phyloP scores from a whole-genome alignment of 495 filamentous ascomycete species.

The Polyplosphaeria fusca region DNA sequence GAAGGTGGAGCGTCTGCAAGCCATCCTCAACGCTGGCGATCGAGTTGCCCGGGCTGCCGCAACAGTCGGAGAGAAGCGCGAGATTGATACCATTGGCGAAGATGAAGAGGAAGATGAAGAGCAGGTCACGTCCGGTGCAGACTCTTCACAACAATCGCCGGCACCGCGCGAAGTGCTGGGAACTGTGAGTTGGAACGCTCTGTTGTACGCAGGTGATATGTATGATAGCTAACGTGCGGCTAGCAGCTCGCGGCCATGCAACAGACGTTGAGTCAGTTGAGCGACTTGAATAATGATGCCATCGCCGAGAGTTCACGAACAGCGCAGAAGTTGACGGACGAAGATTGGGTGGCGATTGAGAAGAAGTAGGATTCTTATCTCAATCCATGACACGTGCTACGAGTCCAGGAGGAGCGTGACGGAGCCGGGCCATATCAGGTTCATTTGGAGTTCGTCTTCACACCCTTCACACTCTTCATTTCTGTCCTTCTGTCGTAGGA shows the following conservation, averaged over 20 bases:
- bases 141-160: neutral
- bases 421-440: too few species aligned
- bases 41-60: slow-evolving; percentile 30
- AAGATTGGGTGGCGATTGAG: slow-evolving; percentile 22
- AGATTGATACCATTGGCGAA: slow-evolving; percentile 20
- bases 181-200: slow-evolving; percentile 20
- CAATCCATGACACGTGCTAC: too few species aligned
- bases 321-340: slow-evolving; percentile 17
- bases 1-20: slow-evolving; percentile 25
- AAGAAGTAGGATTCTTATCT: too few species aligned
- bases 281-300: slow-evolving; percentile 32
- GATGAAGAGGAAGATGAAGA: slow-evolving; percentile 31
- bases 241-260: slow-evolving; percentile 35
- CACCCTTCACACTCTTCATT: too few species aligned
- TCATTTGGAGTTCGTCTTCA: too few species aligned
- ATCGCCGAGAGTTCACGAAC: slow-evolving; percentile 32
- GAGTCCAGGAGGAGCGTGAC: neutral
- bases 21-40: slow-evolving; percentile 30
- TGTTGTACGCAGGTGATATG: neutral
- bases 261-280: slow-evolving; percentile 26
- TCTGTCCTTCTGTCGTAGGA: too few species aligned
- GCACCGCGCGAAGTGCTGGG: slow-evolving; percentile 17
- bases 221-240: slow-evolving; percentile 18
- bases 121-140: slow-evolving; percentile 8
- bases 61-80: slow-evolving; percentile 21